Base-by-base conservation (phyloP, 257 asterid genomes). In the Lycium barbarum region DNA sequence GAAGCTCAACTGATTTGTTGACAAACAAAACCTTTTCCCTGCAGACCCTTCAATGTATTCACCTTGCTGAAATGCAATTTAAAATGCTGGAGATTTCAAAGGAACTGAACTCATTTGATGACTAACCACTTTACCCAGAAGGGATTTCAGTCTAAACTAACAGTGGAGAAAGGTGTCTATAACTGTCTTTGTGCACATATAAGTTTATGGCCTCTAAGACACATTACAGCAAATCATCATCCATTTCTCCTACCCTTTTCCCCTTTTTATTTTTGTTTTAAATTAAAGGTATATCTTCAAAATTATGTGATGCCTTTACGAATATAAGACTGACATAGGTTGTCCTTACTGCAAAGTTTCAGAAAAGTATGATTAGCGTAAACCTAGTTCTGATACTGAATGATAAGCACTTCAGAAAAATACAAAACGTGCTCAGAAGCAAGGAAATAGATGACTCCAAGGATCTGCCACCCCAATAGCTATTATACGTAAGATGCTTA, bases 201-300 rank as follows among this genome's bases (percentile, higher is more conserved):
- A 78, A 78, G 82, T 26, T 54, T 53, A 51, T 53, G 47, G 65
- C n/a, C 82, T 26, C 49, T 76, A 7, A 14, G 82, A 76, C 45
- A 76, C 82, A 76, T 78, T 33, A 54, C 65, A 78, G 65, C 65
- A 78, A 74, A 78, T 78, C 65, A 26, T 78, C 82, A 47, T 74
- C 62, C 63, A 9, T 51, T 26, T 53, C 45, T 51, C 53, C 82
- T 65, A 78, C 47, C 62, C 63, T 78, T 78, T 26, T 58, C 22
- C 26, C 26, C 10, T 18, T 58, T 58, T 58, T 4, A 15, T 18
- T 17, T 18, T 15, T 15, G 26, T 58, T 58, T 58, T 58, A 58
- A 58, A 18, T 58, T 58, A 18, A 58, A 58, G 65, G 26, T 17
- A 9, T 18, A 20, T 2, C 65, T 58, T 26, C 65, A 33, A 78